Conservation (phyloP, 2,329 filamentous ascomycete genomes). For the Pseudogymnoascus sp. region DNA sequence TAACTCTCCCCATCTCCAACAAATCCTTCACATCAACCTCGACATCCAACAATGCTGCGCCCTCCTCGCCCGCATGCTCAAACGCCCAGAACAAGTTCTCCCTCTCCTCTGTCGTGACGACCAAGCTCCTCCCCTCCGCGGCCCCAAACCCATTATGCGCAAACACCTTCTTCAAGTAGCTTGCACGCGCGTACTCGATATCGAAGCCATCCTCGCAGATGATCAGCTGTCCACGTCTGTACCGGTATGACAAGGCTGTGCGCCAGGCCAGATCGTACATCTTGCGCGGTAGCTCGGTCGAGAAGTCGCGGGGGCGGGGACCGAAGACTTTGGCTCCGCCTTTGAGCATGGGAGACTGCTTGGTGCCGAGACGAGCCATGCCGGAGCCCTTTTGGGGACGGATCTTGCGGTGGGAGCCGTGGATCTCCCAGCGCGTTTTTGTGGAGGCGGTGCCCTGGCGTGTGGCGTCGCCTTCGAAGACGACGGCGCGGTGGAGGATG, state of each 20-base stretch:
- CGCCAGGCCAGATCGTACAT: slow-evolving; percentile 94
- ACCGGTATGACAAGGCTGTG: slow-evolving; percentile 87
- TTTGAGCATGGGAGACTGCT: slow-evolving; percentile 70
- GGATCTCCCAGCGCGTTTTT: slow-evolving; percentile 76
- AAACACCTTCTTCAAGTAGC: slow-evolving; percentile 62
- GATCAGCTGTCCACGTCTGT: slow-evolving; percentile 76
- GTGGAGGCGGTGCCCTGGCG: slow-evolving; percentile 78
- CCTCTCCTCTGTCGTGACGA: slow-evolving; percentile 58
- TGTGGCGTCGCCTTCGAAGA: slow-evolving; percentile 85
- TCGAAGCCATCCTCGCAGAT: slow-evolving; percentile 74
- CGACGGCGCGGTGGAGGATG: slow-evolving; percentile 81
- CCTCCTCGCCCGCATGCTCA: slow-evolving; percentile 54
- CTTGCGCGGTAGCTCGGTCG: slow-evolving; percentile 73
- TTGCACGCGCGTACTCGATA: slow-evolving; percentile 42
- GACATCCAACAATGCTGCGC: slow-evolving; percentile 58
- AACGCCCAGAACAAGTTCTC: slow-evolving; percentile 60
- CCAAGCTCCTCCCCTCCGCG: slow-evolving; percentile 60
- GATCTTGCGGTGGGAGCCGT: slow-evolving; percentile 75
- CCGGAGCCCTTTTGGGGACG: slow-evolving; percentile 82
- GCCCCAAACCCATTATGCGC: slow-evolving; percentile 61
- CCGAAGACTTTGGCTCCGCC: slow-evolving; percentile 87
- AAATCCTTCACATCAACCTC: slow-evolving; percentile 96
- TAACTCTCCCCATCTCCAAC: slow-evolving; percentile 72
- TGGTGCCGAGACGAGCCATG: slow-evolving; percentile 67
- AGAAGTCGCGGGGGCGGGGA: slow-evolving; percentile 88